Evolutionary conservation across 805 yeast species (phyloP), one percentile per base, ranked within the genome.

Genomic region (Candida jianshihensis): DNA sequence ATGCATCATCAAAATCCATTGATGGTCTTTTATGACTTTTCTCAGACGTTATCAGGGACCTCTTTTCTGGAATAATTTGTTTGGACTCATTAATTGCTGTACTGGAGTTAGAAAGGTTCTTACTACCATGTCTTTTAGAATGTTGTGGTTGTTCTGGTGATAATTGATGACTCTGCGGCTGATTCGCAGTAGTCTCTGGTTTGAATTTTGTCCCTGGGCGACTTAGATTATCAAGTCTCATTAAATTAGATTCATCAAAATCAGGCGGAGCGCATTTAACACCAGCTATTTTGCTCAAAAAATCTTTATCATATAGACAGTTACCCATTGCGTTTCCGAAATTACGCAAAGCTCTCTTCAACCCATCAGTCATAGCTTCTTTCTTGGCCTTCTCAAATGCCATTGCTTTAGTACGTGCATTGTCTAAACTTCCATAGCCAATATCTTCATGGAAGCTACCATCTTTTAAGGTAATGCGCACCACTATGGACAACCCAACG

Each of bases 381-480:
- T 84, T 84, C 57, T 80, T 82, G 38, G 89, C 82, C 48, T 84
- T 82, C 49, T 84, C 95, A 54, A 83, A 83, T 0, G 92, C 94
- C 58, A 73, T 72, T 1, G 88, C 76, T 49, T 79, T 80, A 17
- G 78, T 68, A 34, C 75, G 71, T 30, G 85, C 83, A 53, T 81
- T 82, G 33, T 84, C 92, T 14, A 80, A 75, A 33, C 77, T 77
- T n/a, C 95, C 95, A 54, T 83, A 84, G 0, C 95, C 95, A 30
- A 83, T 73, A 59, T 84, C 95, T 51, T 84, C 94, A 49, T 82
- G 84, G 48, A 61, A 82, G 0, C 90, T 73, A 1, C 95, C 95
- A 53, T 81, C 87, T 43, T 73, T 74, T 34, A 84, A 63, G 0
- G 86, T 74, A 5, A 84, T 82, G 19, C 94, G 63, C 2, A 84